These are phyloP conservation scores for Diplotaxis tenuifolia DNA, from an alignment of 345 rosid species.

Conservation along the genomic window DNA sequence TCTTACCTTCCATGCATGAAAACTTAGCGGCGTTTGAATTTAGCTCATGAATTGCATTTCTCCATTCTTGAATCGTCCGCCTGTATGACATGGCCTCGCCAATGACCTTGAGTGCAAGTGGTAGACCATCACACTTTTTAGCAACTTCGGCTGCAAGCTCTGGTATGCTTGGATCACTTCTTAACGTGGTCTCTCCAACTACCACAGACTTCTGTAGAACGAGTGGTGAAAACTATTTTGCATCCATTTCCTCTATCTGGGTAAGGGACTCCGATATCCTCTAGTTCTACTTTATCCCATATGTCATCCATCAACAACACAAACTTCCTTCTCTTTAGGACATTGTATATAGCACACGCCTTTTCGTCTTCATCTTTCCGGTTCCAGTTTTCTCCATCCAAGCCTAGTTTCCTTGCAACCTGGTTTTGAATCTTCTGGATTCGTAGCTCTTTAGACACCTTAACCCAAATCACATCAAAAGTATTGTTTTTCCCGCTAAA, in stretches of 20 bases:
- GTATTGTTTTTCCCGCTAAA: neutral
- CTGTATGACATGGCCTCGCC: slow-evolving; percentile 41
- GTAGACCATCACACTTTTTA: slow-evolving; percentile 41
- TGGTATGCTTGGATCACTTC: slow-evolving; percentile 13
- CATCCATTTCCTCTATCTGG: neutral
- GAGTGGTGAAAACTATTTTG: slow-evolving; percentile 21
- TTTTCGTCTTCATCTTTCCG: neutral
- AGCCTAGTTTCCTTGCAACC: neutral
- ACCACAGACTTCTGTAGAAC: slow-evolving; percentile 23
- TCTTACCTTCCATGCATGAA: slow-evolving; percentile 23
- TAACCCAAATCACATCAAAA: slow-evolving; percentile 14
- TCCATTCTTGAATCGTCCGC: slow-evolving; percentile 34
- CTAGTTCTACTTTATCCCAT: neutral
- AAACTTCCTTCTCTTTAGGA: neutral
- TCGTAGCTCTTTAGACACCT: slow-evolving; percentile 2
- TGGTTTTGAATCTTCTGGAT: slow-evolving; percentile 19
- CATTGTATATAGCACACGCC: neutral
- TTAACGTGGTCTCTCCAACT: neutral
- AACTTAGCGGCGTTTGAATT: slow-evolving; percentile 3
- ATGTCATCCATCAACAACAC: slow-evolving; percentile 21
- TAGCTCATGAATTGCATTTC: slow-evolving; percentile 23
- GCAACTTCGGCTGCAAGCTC: slow-evolving; percentile 28
- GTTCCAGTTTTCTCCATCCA: neutral
- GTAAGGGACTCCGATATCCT: neutral
- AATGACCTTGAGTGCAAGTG: slow-evolving; percentile 39